A percentile compares a stretch with the other conserved stretches of the same genome.
Conservation (phyloP, 2,329 filamentous ascomycete species). For the Botrytis paeoniae region DNA sequence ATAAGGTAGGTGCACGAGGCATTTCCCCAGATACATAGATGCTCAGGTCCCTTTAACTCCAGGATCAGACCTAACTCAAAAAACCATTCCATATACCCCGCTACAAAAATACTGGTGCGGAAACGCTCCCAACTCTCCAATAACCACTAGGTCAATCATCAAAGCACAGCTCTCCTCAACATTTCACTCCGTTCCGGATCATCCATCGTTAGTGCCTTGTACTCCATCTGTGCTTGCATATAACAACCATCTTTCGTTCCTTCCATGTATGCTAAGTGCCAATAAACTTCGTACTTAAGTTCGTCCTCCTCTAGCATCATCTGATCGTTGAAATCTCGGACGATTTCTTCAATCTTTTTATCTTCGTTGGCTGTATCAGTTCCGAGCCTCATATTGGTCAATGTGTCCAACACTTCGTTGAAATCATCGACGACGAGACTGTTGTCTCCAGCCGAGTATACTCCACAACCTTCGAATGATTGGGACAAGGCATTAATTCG, state of each 20-base stretch:
- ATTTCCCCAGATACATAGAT: slow-evolving; percentile 3
- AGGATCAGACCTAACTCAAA: not conserved
- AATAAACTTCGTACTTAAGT: slow-evolving; percentile 14
- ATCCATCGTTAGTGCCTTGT: not conserved
- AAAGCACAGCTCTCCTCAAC: slow-evolving; percentile 11
- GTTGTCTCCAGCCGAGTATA: not conserved
- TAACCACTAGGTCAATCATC: slow-evolving; percentile 12
- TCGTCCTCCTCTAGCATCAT: slow-evolving; percentile 8
- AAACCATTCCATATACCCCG: not conserved
- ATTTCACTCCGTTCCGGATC: slow-evolving; percentile 1
- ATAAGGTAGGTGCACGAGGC: not conserved
- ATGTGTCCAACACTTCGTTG: not conserved
- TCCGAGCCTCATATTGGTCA: slow-evolving; percentile 3
- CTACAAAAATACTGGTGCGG: not conserved
- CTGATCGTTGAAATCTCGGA: not conserved
- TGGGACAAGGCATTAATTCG: slow-evolving; percentile 15
- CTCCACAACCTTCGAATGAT: slow-evolving; percentile 6
- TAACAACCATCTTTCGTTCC: slow-evolving; percentile 15
- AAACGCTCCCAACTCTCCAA: not conserved
- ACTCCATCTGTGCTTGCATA: slow-evolving; percentile 13
- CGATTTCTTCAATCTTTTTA: slow-evolving; percentile 2
- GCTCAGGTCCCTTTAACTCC: slow-evolving; percentile 5
- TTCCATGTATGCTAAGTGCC: slow-evolving; percentile 17
- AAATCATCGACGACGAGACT: not conserved
- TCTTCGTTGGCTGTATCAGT: not conserved